Conservation (phyloP, 2,329 filamentous ascomycete genomes). For the Cladosporium sp. region DNA sequence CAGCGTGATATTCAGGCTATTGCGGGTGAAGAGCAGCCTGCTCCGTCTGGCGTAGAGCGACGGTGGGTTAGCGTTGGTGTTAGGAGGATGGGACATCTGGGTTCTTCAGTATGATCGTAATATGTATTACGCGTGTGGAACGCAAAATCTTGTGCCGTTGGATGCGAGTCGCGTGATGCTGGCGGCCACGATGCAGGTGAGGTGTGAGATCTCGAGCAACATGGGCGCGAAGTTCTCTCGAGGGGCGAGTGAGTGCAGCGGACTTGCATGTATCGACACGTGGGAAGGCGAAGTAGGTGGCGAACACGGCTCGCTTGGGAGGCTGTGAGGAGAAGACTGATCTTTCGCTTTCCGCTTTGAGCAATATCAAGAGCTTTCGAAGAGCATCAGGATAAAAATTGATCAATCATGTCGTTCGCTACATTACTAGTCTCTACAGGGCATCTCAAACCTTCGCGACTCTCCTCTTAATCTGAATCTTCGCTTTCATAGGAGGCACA, state of each 20-base stretch:
- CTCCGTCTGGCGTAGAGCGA: background rate
- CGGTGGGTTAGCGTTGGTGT: background rate
- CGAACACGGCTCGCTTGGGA: background rate
- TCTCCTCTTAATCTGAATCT: slow-evolving; percentile 11
- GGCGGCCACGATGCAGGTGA: background rate
- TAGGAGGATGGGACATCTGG: background rate
- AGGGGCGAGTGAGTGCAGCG: background rate
- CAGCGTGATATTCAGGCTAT: background rate
- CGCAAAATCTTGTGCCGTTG: background rate
- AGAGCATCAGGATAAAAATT: background rate
- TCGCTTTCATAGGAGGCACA: slow-evolving; percentile 27
- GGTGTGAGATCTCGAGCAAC: background rate
- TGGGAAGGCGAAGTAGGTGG: background rate
- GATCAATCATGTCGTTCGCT: background rate
- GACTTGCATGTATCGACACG: background rate
- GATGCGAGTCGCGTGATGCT: background rate
- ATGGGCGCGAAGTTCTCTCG: background rate
- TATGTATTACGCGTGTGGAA: background rate
- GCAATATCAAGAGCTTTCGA: background rate
- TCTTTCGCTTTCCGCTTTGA: background rate
- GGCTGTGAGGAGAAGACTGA: background rate
- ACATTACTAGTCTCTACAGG: background rate
- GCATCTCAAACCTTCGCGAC: background rate
- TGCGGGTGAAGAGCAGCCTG: background rate
- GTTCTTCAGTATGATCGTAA: background rate